phyloP scores from a whole-genome alignment of 768 basidiomycete species.

The Xerocomellus dryophilus region DNA sequence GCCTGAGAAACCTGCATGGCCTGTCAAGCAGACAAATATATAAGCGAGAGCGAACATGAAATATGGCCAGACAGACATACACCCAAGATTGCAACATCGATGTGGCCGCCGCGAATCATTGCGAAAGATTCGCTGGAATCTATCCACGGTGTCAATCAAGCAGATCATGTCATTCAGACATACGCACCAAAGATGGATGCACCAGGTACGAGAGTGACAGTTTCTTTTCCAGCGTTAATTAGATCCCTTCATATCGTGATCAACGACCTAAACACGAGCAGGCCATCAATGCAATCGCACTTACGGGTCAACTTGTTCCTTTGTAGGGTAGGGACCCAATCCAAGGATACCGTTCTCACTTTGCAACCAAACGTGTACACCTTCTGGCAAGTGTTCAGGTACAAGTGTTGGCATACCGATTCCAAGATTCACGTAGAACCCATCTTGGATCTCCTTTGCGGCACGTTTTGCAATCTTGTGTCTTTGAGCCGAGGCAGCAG shows the following conservation, averaged over 20 bases:
- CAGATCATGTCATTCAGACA: neutral
- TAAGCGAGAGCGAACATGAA: conserved; percentile 1
- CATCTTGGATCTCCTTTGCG: conserved; percentile 85
- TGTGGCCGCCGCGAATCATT: conserved; percentile 97
- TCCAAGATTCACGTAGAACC: conserved; percentile 84
- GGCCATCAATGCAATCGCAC: conserved; percentile 27
- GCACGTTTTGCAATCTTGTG: conserved; percentile 82
- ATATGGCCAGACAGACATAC: conserved; percentile 41
- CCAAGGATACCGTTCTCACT: conserved; percentile 90
- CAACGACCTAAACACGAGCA: neutral
- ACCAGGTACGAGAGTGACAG: conserved; percentile 87
- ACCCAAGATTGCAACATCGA: conserved; percentile 90
- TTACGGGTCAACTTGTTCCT: conserved; percentile 77
- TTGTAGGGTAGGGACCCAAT: conserved; percentile 87
- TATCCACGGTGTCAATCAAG: neutral
- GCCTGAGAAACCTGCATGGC: conserved; percentile 94
- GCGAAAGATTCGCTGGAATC: conserved; percentile 93
- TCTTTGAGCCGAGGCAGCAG: conserved; percentile 50
- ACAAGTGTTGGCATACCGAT: conserved; percentile 92
- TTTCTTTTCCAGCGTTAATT: conserved; percentile 95
- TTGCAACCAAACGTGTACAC: conserved; percentile 83
- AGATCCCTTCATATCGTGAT: conserved; percentile 56
- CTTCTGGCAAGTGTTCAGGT: conserved; percentile 70
- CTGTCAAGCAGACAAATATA: conserved; percentile 35
- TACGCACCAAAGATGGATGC: conserved; percentile 82